Percentiles rank a stretch among this genome's conserved stretches.
Evolutionary conservation across 306 rosid genomes (phyloP).

Genomic region (Sesbania bispinosa): DNA sequence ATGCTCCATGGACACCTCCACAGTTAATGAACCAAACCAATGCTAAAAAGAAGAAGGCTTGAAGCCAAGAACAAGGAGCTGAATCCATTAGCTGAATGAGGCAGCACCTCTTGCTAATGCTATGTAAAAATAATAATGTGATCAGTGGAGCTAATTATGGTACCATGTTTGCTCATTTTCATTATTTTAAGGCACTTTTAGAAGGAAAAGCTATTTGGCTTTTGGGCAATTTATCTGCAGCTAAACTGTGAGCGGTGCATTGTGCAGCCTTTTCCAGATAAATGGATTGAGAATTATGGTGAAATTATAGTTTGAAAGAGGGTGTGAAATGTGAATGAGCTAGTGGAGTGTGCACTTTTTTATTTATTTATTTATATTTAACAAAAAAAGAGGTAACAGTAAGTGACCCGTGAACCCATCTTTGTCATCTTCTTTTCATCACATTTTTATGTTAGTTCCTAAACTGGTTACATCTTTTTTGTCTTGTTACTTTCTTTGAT

Average conservation of each 20-base stretch:
- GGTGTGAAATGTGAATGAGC: slow-evolving; percentile 22
- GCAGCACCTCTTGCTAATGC: background rate
- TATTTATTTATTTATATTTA: slow-evolving; percentile 11
- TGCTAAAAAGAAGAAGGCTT: slow-evolving; percentile 27
- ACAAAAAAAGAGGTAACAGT: slow-evolving; percentile 24
- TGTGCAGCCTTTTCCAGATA: slow-evolving; percentile 30
- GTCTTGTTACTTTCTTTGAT: slow-evolving; percentile 16
- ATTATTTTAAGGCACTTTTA: slow-evolving; percentile 16
- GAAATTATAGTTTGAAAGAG: slow-evolving; percentile 3
- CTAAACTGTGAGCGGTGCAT: slow-evolving; percentile 4
- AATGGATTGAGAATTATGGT: slow-evolving; percentile 11
- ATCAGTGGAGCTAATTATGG: slow-evolving; percentile 9
- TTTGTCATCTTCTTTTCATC: slow-evolving; percentile 59
- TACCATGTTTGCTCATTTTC: background rate
- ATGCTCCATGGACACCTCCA: slow-evolving; percentile 38
- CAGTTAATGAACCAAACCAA: slow-evolving; percentile 25
- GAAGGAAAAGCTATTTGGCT: slow-evolving; percentile 31
- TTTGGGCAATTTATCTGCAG: slow-evolving; percentile 24
- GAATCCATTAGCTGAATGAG: slow-evolving; percentile 32
- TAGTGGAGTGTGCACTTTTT: slow-evolving; percentile 21
- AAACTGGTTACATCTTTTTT: slow-evolving; percentile 22
- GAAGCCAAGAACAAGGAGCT: slow-evolving; percentile 28
- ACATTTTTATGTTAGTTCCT: slow-evolving; percentile 24
- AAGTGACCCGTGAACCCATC: slow-evolving; percentile 69
- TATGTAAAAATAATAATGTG: background rate